phyloP scores from a whole-genome alignment of 495 filamentous ascomycete genomes.

The Echria macrotheca region DNA sequence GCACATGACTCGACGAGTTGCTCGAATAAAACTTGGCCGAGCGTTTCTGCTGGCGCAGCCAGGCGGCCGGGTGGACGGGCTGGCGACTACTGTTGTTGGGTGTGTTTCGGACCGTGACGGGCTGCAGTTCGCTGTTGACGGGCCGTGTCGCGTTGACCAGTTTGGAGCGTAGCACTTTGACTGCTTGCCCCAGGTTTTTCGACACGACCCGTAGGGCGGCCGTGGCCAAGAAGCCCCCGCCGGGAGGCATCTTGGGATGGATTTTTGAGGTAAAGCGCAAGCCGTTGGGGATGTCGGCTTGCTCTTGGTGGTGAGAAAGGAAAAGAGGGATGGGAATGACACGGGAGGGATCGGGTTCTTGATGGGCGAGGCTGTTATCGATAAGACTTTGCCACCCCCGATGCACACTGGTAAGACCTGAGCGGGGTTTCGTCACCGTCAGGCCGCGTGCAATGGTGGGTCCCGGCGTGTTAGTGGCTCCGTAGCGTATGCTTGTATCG shows the following conservation, averaged over 20 bases:
- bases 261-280: not conserved
- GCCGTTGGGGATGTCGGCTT: constrained; percentile 8
- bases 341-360: constrained; percentile 19
- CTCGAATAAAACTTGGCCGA: constrained; percentile 64
- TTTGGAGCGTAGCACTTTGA: constrained; percentile 49
- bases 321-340: constrained; percentile 7
- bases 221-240: constrained; percentile 64
- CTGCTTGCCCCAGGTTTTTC: constrained; percentile 57
- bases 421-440: no score
- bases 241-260: constrained; percentile 54
- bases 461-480: no score
- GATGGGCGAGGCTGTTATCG: constrained; percentile 16
- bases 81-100: constrained; percentile 53
- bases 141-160: constrained; percentile 50
- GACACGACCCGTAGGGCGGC: constrained; percentile 64
- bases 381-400: constrained; percentile 21
- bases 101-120: constrained; percentile 42
- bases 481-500: no score
- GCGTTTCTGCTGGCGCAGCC: constrained; percentile 65
- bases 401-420: no score
- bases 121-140: constrained; percentile 43
- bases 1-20: constrained; percentile 40
- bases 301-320: constrained; percentile 1
- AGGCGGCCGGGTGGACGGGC: constrained; percentile 65
- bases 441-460: no score